Evolutionary conservation across 129 eudicot species (phyloP).

Genomic region (Tagetes erecta): DNA sequence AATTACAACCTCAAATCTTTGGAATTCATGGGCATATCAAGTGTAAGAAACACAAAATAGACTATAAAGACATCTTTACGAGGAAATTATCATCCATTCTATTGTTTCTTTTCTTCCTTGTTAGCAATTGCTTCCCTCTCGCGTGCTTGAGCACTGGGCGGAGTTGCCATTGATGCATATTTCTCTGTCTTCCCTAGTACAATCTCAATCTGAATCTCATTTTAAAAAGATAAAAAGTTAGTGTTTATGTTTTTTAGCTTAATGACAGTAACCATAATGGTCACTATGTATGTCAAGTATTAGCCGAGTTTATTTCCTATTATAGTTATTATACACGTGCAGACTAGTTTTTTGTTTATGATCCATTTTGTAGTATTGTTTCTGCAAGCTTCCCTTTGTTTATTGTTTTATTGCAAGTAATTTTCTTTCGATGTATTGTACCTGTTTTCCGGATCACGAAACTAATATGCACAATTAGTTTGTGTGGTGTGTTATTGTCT

Average conservation of each 20-base stretch:
- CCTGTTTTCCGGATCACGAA: too few relatives aligned
- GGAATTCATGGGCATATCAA: slow-evolving; percentile 18
- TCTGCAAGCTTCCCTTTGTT: too few relatives aligned
- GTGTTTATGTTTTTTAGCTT: background rate
- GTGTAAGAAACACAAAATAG: slow-evolving; percentile 35
- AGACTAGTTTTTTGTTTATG: too few relatives aligned
- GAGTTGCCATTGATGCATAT: slow-evolving; percentile 57
- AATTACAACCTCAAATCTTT: slow-evolving; percentile 36
- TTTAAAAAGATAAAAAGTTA: slow-evolving; percentile 1
- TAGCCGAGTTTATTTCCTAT: too few relatives aligned
- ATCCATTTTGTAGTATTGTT: too few relatives aligned
- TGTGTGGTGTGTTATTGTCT: too few relatives aligned
- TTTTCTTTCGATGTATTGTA: too few relatives aligned
- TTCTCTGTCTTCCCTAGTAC: slow-evolving; percentile 80
- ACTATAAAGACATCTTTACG: slow-evolving; percentile 26
- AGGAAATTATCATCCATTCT: slow-evolving; percentile 20
- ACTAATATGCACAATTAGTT: too few relatives aligned
- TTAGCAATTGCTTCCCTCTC: slow-evolving; percentile 40
- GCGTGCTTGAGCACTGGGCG: slow-evolving; percentile 35
- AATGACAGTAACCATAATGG: background rate
- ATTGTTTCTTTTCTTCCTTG: slow-evolving; percentile 37
- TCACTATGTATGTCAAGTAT: background rate
- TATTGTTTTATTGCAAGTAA: too few relatives aligned
- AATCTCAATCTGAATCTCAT: slow-evolving; percentile 66
- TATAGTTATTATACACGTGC: too few relatives aligned